These are phyloP conservation scores for Tremella yokohamensis DNA, from an alignment of 768 basidiomycete species.

Conservation along the genomic window DNA sequence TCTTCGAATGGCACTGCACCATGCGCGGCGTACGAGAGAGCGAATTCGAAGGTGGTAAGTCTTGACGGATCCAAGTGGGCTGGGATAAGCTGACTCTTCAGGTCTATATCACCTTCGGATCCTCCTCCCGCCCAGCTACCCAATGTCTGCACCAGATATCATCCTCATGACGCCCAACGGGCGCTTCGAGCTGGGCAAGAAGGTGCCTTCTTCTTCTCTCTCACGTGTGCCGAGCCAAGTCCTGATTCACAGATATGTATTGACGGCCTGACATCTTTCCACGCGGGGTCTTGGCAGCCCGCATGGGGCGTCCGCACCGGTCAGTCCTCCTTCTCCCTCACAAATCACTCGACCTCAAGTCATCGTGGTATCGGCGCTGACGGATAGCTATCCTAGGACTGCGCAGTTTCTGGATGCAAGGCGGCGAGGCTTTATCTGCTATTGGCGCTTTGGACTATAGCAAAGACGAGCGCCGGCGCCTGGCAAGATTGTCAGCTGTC, in stretches of 20 bases:
- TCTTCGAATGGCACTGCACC: slow-evolving; percentile 94
- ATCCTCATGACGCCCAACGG: slow-evolving; percentile 96
- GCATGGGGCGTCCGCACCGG: slow-evolving; percentile 95
- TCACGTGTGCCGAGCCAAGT: slow-evolving; percentile 21
- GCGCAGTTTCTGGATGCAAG: slow-evolving; percentile 51
- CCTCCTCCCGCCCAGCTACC: slow-evolving; percentile 85
- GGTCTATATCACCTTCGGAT: slow-evolving; percentile 89
- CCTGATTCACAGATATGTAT: slow-evolving; percentile 42
- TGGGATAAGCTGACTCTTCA: slow-evolving; percentile 8
- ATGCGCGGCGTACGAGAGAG: slow-evolving; percentile 80
- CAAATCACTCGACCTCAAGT: no score
- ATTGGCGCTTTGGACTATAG: slow-evolving; percentile 47
- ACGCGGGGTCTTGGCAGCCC: slow-evolving; percentile 96
- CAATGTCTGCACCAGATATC: slow-evolving; percentile 91
- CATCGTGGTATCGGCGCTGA: no score
- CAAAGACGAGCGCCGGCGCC: slow-evolving; percentile 44
- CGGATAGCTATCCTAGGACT: slow-evolving; percentile 49
- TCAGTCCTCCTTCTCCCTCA: slow-evolving; percentile 12
- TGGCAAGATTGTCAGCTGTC: slow-evolving; percentile 42
- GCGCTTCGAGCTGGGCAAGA: slow-evolving; percentile 92
- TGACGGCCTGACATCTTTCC: slow-evolving; percentile 56
- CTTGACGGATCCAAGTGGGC: background rate
- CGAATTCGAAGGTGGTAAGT: slow-evolving; percentile 79
- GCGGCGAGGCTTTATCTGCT: slow-evolving; percentile 42
- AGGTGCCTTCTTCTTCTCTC: slow-evolving; percentile 56